Evolutionary conservation across 257 asterid species (phyloP), one percentile per base, ranked within the genome.

Genomic region (Fraxinus pennsylvanica): DNA sequence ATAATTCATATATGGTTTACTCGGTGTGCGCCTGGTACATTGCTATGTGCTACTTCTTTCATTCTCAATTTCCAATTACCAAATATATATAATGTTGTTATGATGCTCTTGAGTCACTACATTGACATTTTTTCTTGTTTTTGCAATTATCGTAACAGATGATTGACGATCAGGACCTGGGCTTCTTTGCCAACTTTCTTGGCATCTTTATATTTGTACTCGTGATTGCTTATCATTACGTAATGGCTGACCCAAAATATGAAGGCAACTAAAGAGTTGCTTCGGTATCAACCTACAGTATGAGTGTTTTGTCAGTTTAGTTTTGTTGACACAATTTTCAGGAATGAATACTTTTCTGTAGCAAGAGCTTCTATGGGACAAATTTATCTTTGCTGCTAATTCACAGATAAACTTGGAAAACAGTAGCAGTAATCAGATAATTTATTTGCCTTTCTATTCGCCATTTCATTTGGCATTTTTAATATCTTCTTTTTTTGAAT

Each of bases 111-210:
- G 59, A 45, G 72, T 59, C 78, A 19, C 5, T 45, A 9, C 57
- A 67, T 43, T 76, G 78, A 68, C 79, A 29, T 76, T 5, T 6
- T 72, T 68, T 65, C 4, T 76, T 73, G 5, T 54, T 73, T 33
- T 74, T 71, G 4, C 32, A 68, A 52, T 81, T 78, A 30, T 74
- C 82, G 83, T 71, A 47, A 63, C 97, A 93, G 98, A 95, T 93
- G 97, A 86, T 93, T 82, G 97, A 95, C 71, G 99, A 93, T 82
- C 97, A 93, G 79, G 99, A 95, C 85, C 84, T 95, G 82, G 98
- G 99, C 69, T 95, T 95, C 90, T 85, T 95, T 69, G 99, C 99
- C 94, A 95, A 95, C 82, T 89, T 95, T 81, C 97, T 95, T 22
- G 99, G 99, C 10, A 91, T 95, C 80, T 90, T 90, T 83, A 91